Evolutionary conservation across 305 asterid species (phyloP), one percentile per base, ranked within the genome.

Genomic region (Ajuga reptans): DNA sequence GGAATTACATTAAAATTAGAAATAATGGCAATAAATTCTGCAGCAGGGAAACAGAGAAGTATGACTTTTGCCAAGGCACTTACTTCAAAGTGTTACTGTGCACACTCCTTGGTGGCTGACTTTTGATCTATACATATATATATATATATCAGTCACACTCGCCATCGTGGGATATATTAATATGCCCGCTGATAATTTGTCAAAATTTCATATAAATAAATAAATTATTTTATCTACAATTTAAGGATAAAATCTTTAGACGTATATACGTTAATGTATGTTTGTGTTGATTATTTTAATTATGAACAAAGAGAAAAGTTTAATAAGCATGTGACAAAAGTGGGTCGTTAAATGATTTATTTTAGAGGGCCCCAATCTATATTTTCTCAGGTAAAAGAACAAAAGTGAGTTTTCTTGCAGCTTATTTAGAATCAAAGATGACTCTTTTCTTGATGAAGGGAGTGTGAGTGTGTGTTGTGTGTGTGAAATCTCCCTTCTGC

Each of bases 241-340:
- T n/a, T n/a, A n/a, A n/a, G n/a, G n/a, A n/a, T n/a, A n/a, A n/a
- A n/a, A n/a, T n/a, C n/a, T n/a, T n/a, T n/a, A n/a, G n/a, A n/a
- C n/a, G n/a, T n/a, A n/a, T n/a, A n/a, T n/a, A n/a, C n/a, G n/a
- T n/a, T n/a, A n/a, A n/a, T n/a, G n/a, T n/a, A n/a, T n/a, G n/a
- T n/a, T n/a, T 14, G 6, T 10, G 2, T 4, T 43, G 6, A 16
- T 15, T 34, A 36, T 16, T 36, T 4, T 16, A 11, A 24, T 53
- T 36, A 53, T 47, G 17, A 68, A 64, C 39, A 72, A 37, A 72
- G 41, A 65, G 17, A 70, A 66, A 64, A 79, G 59, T 54, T 42
- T 41, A 70, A 31, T 71, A 47, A n/a, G 80, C 86, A 78, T 83
- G 87, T 82, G 94, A 85, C 72, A 65, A 80, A 79, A 77, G 75